Base-by-base conservation (phyloP, 768 basidiomycete genomes). In the Fomitopsis pulvina region DNA sequence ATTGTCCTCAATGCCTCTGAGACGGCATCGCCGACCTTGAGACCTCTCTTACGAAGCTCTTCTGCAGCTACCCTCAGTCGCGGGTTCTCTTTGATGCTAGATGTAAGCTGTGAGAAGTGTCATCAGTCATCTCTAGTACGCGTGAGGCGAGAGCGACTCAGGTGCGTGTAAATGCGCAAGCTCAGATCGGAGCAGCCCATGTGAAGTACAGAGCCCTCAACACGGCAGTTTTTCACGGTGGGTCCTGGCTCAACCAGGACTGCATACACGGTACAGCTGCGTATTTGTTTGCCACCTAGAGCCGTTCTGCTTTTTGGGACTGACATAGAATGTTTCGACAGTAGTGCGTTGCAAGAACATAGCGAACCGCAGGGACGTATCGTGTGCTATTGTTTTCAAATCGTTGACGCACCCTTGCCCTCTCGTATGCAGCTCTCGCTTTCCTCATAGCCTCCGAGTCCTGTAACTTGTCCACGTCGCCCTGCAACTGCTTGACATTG, bases 391-490 rank as follows among this genome's bases (percentile, higher is more conserved):
- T n/a, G n/a, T n/a, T n/a, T n/a, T n/a, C n/a, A n/a, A n/a, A n/a
- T n/a, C n/a, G n/a, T n/a, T n/a, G 7, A 77, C 81, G 53, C 63
- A 97, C 94, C 70, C 95, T 79, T 7, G 95, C 92, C 53, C 87
- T 81, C 71, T 98, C 95, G 69, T 98, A 98, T 51, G 90, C 83
- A 45, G 89, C 92, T 64, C 78, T 80, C 1, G 93, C 93, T 60
- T 77, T 79, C 72, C 90, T 92, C 92, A 99, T 85, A 12, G 93
- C 87, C 63, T 95, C 92, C 47, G 91, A 92, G 66, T 97, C 96
- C 73, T 97, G 94, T 43, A 97, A 69, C 70, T 96, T 96, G 71
- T 92, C 90, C 30, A 96, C 95, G 66, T 98, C 93, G 54, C 96
- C 96, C 69, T 95, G 92, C 16, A 99, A 76, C 69, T 96, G 92